Evolutionary conservation across 2,329 filamentous ascomycete genomes (phyloP), one percentile per base, ranked within the genome.

Genomic region (Aspergillus quadrilineatus): DNA sequence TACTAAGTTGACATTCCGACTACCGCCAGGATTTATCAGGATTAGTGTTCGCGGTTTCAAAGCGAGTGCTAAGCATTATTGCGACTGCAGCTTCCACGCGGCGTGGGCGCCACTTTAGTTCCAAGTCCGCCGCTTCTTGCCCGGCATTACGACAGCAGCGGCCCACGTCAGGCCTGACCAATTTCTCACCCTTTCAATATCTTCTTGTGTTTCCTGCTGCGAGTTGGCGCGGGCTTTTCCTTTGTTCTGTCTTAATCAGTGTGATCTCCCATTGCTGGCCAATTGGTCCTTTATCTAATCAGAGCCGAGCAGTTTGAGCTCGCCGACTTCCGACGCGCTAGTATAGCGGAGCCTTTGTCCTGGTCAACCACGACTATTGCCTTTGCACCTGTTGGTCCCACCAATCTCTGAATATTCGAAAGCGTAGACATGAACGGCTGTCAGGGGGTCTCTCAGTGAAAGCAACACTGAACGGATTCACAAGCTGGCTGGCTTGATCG

Each of bases 351-450:
- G 49, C 36, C 30, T 44, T n/a, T 43, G 28, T 15, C 43, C 43
- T 28, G 30, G 26, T 30, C 43, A 30, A 45, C 12, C 14, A 30
- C 29, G 4, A 28, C 26, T 5, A 5, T 28, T 48, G 36, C 10
- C 22, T 29, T 42, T 44, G 14, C 29, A 28, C 52, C 15, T 22
- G 8, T 9, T 37, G 29, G 6, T 39, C 42, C 42, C 41, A 29
- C 9, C 47, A 36, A 15, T 37, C 36, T 15, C 28, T 42, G 4
- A 28, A 43, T 6, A 1, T 4, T 28, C 1, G 26, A n/a, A 32
- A 41, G 53, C 49, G 42, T 52, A 57, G 60, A 57, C n/a, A 62
- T 61, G 60, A 53, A 37, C 36, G 14, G 42, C 44, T n/a, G 34
- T 22, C 41, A 22, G 15, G 7, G 8, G 41, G 12, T 8, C 41